Percentiles rank a stretch among this genome's conserved stretches.
phyloP scores from a whole-genome alignment of 805 yeast species.

The Pichia gijzeniarum region DNA sequence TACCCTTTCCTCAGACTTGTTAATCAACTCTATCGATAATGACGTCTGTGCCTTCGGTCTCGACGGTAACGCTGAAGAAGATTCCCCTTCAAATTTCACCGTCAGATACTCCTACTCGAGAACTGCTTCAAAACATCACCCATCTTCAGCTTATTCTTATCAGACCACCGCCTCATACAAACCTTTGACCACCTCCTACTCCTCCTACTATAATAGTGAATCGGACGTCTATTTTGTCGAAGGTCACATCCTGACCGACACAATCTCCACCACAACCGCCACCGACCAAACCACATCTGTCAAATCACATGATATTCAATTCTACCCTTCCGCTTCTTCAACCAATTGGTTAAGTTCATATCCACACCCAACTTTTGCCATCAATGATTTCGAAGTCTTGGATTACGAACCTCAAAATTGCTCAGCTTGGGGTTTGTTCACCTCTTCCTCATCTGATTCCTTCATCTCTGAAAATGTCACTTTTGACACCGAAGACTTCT shows the following conservation, averaged over 20 bases:
- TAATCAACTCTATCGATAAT: constrained; percentile 37
- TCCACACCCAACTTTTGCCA: constrained; percentile 11
- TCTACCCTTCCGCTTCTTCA: constrained; percentile 10
- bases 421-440: constrained; percentile 37
- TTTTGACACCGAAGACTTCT: constrained; percentile 34
- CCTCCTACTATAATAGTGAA: constrained; percentile 8
- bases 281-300: not conserved
- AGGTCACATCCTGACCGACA: constrained; percentile 8
- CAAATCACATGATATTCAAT: constrained; percentile 6
- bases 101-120: constrained; percentile 3
- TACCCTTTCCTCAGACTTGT: constrained; percentile 63
- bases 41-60: constrained; percentile 2
- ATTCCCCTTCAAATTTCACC: constrained; percentile 6
- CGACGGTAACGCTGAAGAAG: not conserved
- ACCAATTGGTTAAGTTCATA: constrained; percentile 9
- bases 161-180: not conserved
- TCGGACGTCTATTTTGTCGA: constrained; percentile 12
- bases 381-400: constrained; percentile 2
- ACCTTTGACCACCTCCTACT: not conserved
- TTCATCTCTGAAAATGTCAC: constrained; percentile 30
- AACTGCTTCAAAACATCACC: no score
- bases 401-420: constrained; percentile 24
- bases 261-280: constrained; percentile 1
- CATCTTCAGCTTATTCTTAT: not conserved
- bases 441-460: constrained; percentile 30